These are phyloP conservation scores for Tetrahymena malaccensis DNA, from an alignment of 73 alveolate genomes.

Conservation along the genomic window DNA sequence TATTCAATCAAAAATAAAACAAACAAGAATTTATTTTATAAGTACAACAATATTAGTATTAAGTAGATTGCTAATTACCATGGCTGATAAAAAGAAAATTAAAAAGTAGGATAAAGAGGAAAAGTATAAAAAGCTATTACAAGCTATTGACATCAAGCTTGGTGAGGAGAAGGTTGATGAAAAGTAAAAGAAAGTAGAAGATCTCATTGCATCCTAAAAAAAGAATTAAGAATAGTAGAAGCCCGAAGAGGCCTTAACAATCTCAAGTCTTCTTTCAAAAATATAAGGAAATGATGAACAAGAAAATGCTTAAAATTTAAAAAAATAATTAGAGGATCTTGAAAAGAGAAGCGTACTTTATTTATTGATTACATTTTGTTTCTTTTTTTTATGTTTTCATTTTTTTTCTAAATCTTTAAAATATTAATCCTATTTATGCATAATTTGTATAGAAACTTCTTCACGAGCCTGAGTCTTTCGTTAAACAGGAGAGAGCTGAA, in stretches of 20 bases:
- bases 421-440: background rate
- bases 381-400: background rate
- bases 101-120: background rate
- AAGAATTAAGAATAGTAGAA: background rate
- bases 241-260: background rate
- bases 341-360: background rate
- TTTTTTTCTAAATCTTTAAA: background rate
- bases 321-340: background rate
- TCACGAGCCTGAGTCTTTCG: background rate
- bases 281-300: background rate
- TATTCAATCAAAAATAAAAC: background rate
- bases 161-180: background rate
- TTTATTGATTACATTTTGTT: background rate
- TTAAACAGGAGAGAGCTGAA: slow-evolving; percentile 31
- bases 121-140: background rate
- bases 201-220: background rate
- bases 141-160: background rate
- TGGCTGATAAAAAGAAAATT: background rate
- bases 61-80: background rate
- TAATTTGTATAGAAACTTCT: background rate
- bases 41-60: background rate
- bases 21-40: background rate
- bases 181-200: background rate
- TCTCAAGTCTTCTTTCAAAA: background rate
- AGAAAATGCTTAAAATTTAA: background rate